Evolutionary conservation across 129 eudicot species (phyloP).

Genomic region (Chrysanthemum seticuspe): DNA sequence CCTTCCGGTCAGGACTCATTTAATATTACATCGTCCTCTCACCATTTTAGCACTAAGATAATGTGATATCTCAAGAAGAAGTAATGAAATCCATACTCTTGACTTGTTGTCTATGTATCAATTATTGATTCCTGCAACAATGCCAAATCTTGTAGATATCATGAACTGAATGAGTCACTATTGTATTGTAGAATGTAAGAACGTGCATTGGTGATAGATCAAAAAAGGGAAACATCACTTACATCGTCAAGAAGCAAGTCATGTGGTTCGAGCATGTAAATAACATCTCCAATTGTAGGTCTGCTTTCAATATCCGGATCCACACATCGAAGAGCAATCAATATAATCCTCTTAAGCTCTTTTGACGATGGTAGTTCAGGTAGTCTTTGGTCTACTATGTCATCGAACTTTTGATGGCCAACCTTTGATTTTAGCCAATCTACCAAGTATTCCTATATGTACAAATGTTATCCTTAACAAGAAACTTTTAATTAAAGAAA

Average conservation of each 20-base stretch:
- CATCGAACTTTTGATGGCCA: conserved; percentile 17
- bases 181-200: too few species aligned
- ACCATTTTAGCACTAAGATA: background rate
- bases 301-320: conserved; percentile 46
- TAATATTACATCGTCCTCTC: too few species aligned
- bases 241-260: conserved; percentile 56
- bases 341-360: conserved; percentile 43
- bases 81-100: background rate
- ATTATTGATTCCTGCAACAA: conserved; percentile 19
- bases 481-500: background rate
- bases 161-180: background rate
- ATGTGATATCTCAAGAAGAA: background rate
- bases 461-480: background rate
- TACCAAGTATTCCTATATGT: conserved; percentile 42
- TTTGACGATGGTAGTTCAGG: conserved; percentile 32
- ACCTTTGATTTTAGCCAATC: conserved; percentile 51
- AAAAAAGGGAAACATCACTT: background rate
- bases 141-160: background rate
- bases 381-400: conserved; percentile 38
- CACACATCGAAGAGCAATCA: conserved; percentile 58
- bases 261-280: conserved; percentile 59
- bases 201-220: background rate
- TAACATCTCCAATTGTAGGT: conserved; percentile 53
- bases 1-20: too few species aligned
- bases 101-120: background rate